Evolutionary conservation across 108 stramenopile species (phyloP).

Genomic region (Cyclostephanos invisitatus): DNA sequence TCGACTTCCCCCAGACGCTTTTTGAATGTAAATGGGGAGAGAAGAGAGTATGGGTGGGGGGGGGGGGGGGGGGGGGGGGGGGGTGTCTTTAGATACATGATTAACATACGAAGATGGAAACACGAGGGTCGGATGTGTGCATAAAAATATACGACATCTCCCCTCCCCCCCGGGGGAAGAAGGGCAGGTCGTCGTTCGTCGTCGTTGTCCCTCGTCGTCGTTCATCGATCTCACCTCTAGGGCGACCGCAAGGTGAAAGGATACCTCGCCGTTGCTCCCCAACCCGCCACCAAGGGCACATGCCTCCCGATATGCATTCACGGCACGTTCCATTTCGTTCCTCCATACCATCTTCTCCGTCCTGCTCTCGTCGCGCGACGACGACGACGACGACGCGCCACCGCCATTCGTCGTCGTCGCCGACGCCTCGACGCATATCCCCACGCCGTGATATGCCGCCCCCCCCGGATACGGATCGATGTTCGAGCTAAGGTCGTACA

Average conservation of each 20-base stretch:
- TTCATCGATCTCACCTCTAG: constrained; percentile 49
- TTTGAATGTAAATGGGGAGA: neutral
- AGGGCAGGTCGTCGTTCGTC: no score
- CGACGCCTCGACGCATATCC: constrained; percentile 64
- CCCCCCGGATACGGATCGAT: constrained; percentile 71
- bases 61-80: neutral
- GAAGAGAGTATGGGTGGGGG: no score
- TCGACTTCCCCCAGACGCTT: constrained; percentile 64
- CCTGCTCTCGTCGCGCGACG: neutral
- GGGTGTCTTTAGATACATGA: neutral
- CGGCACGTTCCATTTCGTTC: constrained; percentile 62
- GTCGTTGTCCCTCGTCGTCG: no score
- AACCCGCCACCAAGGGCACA: constrained; percentile 31
- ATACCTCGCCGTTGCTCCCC: constrained; percentile 35
- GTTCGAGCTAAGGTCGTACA: constrained; percentile 61
- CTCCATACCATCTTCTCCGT: constrained; percentile 32
- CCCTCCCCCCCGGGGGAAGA: no score
- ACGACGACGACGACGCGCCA: neutral
- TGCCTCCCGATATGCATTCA: constrained; percentile 67
- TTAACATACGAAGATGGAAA: neutral
- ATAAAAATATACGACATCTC: no score
- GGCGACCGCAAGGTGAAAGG: constrained; percentile 77
- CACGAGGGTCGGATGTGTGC: no score
- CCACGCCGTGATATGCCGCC: constrained; percentile 70
- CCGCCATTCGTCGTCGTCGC: neutral